Evolutionary conservation across 1,139 yeast species (phyloP).

Genomic region (Sugiyamaella xylanicola): DNA sequence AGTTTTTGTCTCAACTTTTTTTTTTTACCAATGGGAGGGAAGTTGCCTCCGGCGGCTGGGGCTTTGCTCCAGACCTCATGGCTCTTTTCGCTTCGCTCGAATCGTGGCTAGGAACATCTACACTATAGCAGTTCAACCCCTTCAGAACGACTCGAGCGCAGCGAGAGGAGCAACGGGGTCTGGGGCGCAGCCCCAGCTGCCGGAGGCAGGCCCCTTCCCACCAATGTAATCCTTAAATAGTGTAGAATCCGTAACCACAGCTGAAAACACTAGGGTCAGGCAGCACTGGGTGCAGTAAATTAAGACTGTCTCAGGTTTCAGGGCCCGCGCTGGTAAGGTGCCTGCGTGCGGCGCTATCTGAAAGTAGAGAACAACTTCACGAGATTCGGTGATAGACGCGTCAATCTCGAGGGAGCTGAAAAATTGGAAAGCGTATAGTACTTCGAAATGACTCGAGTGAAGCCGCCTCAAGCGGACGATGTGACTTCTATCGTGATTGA

Average conservation of each 20-base stretch:
- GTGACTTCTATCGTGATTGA: constrained; percentile 90
- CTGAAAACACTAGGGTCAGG: too few species aligned
- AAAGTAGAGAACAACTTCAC: background rate
- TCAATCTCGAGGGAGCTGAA: background rate
- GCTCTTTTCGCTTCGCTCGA: background rate
- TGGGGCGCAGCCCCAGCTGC: constrained; percentile 1
- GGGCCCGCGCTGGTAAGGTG: background rate
- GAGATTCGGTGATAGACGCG: background rate
- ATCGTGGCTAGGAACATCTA: too few species aligned
- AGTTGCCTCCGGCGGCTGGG: background rate
- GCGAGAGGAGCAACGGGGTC: constrained; percentile 1
- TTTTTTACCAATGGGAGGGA: background rate
- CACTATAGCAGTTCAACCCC: background rate
- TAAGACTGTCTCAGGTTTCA: too few species aligned
- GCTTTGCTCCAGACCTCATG: too few species aligned
- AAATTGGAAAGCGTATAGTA: background rate
- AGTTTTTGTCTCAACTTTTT: background rate
- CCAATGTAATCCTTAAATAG: too few species aligned
- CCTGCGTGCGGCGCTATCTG: background rate
- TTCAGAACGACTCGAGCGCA: constrained; percentile 1
- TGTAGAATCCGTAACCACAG: too few species aligned
- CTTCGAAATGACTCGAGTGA: constrained; percentile 12
- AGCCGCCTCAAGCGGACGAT: constrained; percentile 37
- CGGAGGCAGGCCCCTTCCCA: background rate
- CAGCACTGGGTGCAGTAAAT: too few species aligned